Evolutionary conservation across 2,329 filamentous ascomycete species (phyloP).

Genomic region (Aspergillus oerlinghausenensis): DNA sequence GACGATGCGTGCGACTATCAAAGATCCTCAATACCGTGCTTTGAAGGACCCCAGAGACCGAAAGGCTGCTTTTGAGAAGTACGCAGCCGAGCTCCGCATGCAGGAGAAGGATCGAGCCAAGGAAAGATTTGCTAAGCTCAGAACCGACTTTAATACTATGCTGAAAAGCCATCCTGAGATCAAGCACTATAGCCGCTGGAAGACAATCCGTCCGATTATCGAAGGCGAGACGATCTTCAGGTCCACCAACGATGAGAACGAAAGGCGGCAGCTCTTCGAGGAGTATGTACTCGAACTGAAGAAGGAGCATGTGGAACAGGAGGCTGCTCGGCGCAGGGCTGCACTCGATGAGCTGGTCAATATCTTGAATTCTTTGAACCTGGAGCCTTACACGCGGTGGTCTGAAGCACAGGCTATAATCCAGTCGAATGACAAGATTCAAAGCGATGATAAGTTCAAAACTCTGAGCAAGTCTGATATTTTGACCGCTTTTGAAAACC

Average conservation of each 20-base stretch:
- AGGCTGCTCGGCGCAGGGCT: conserved; percentile 66
- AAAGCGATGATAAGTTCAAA: conserved; percentile 79
- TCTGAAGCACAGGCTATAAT: conserved; percentile 81
- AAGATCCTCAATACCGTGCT: conserved; percentile 86
- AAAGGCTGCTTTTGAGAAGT: conserved; percentile 90
- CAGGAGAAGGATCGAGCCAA: conserved; percentile 94
- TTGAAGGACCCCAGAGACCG: conserved; percentile 90
- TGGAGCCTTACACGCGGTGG: conserved; percentile 95
- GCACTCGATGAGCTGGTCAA: conserved; percentile 80
- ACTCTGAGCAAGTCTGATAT: conserved; percentile 83
- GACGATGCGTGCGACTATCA: conserved; percentile 77
- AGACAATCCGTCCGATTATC: conserved; percentile 88
- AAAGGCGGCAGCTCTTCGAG: conserved; percentile 85
- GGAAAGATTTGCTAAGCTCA: conserved; percentile 85
- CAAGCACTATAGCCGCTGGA: conserved; percentile 95
- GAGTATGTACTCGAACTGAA: conserved; percentile 86
- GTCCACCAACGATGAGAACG: conserved; percentile 79
- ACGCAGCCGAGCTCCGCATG: conserved; percentile 79
- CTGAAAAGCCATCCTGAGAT: conserved; percentile 94
- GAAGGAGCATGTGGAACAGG: conserved; percentile 71
- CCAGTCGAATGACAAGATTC: conserved; percentile 70
- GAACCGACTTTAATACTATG: conserved; percentile 93
- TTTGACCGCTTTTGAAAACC: conserved; percentile 86
- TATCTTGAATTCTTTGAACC: conserved; percentile 71
- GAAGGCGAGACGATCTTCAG: conserved; percentile 94